Percentiles rank a stretch among this genome's conserved stretches.
Conservation (phyloP, 2,329 filamentous ascomycete species). For the Phaeoacremonium minimum region DNA sequence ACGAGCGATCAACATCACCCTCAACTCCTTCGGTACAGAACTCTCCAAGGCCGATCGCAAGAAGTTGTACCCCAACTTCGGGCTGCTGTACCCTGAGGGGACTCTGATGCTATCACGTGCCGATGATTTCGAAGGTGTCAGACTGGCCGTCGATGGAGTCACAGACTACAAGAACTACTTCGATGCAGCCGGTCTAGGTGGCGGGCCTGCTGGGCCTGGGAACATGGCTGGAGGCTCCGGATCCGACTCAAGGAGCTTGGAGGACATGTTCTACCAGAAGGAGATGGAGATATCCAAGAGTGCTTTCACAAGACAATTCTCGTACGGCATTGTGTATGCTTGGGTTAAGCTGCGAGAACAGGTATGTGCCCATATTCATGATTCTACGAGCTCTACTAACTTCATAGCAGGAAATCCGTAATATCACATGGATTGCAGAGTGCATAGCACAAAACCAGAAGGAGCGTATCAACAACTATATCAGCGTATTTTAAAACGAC, state of each 20-base stretch:
- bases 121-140: constrained; percentile 90
- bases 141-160: constrained; percentile 88
- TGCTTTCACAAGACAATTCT: constrained; percentile 94
- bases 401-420: constrained; percentile 79
- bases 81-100: constrained; percentile 88
- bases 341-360: constrained; percentile 98
- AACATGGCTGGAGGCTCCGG: constrained; percentile 82
- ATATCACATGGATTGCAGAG: constrained; percentile 99
- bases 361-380: constrained; percentile 48
- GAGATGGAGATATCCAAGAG: constrained; percentile 98
- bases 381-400: constrained; percentile 22
- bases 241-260: constrained; percentile 80
- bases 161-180: constrained; percentile 95
- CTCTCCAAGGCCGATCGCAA: constrained; percentile 88
- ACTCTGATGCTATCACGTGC: constrained; percentile 91
- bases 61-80: constrained; percentile 93
- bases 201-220: constrained; percentile 67
- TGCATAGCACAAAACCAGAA: constrained; percentile 99
- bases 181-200: constrained; percentile 78
- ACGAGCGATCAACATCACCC: constrained; percentile 96
- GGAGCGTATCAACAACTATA: constrained; percentile 97
- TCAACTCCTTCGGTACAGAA: constrained; percentile 98
- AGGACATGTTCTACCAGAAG: constrained; percentile 98
- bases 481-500: constrained; percentile 78
- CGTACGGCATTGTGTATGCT: constrained; percentile 88